Conservation (phyloP, 1,139 yeast species). For the Geotrichum histeridarum region DNA sequence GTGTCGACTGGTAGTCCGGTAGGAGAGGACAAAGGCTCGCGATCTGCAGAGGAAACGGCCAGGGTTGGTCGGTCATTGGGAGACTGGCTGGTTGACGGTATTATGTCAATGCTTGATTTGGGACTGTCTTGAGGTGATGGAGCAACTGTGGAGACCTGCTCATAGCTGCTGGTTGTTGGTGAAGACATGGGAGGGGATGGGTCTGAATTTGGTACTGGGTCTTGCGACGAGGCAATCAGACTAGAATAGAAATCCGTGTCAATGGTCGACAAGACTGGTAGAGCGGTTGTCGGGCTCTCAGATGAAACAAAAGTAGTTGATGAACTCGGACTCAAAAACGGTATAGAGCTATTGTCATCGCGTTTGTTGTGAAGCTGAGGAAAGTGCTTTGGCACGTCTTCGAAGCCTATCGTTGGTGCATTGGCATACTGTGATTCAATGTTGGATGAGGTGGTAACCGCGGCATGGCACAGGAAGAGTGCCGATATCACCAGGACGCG, state of each 20-base stretch:
- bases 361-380: conserved; percentile 4
- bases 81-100: background rate
- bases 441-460: background rate
- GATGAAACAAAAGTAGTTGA: background rate
- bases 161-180: background rate
- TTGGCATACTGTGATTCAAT: background rate
- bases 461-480: background rate
- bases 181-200: background rate
- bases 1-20: background rate
- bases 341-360: conserved; percentile 12
- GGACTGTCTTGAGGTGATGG: background rate
- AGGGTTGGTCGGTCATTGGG: background rate
- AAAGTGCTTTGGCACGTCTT: background rate
- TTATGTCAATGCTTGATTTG: background rate
- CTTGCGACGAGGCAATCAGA: conserved; percentile 4
- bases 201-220: background rate
- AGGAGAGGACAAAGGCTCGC: background rate
- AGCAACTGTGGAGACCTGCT: conserved; percentile 3
- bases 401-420: background rate
- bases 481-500: background rate
- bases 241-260: conserved; percentile 5
- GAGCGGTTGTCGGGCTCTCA: background rate
- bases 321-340: background rate
- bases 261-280: background rate
- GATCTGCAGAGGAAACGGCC: background rate